These are phyloP conservation scores for Neurospora sp. DNA, from an alignment of 495 filamentous ascomycete genomes.

Conservation along the genomic window DNA sequence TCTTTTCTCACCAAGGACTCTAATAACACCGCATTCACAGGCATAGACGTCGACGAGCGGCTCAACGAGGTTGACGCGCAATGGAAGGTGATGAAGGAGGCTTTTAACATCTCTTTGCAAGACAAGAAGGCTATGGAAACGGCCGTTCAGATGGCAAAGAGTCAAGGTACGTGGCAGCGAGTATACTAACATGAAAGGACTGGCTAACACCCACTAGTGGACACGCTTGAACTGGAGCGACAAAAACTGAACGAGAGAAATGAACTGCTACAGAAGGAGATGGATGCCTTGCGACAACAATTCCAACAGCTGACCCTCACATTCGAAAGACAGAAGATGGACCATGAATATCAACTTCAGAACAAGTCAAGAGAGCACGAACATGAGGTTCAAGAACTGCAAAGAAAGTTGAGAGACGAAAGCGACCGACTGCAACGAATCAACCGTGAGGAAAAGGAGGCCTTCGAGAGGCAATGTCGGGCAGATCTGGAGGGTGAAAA, in stretches of 20 bases:
- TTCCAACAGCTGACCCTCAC: constrained; percentile 17
- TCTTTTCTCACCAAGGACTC: constrained; percentile 63
- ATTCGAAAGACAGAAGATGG: constrained; percentile 22
- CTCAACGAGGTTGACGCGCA: constrained; percentile 57
- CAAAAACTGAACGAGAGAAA: constrained; percentile 49
- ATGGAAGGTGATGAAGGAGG: constrained; percentile 47
- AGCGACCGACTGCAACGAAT: constrained; percentile 17
- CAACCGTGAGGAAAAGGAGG: constrained; percentile 39
- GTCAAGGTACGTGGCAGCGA: constrained; percentile 49
- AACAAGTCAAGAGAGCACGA: constrained; percentile 26
- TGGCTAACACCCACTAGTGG: constrained; percentile 37
- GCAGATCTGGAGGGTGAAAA: constrained; percentile 51
- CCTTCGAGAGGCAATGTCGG: constrained; percentile 22
- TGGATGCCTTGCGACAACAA: constrained; percentile 45
- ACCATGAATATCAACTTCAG: constrained; percentile 30
- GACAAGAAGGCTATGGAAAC: constrained; percentile 58
- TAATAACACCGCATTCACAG: constrained; percentile 48
- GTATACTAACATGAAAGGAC: not conserved
- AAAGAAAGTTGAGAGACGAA: constrained; percentile 26
- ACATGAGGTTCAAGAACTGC: constrained; percentile 26
- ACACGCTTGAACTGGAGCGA: constrained; percentile 53
- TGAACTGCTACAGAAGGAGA: constrained; percentile 43
- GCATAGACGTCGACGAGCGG: constrained; percentile 60
- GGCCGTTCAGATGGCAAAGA: constrained; percentile 58
- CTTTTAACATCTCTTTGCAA: constrained; percentile 50